Conservation (phyloP, 805 yeast genomes). For the Citeromyces matritensis region DNA sequence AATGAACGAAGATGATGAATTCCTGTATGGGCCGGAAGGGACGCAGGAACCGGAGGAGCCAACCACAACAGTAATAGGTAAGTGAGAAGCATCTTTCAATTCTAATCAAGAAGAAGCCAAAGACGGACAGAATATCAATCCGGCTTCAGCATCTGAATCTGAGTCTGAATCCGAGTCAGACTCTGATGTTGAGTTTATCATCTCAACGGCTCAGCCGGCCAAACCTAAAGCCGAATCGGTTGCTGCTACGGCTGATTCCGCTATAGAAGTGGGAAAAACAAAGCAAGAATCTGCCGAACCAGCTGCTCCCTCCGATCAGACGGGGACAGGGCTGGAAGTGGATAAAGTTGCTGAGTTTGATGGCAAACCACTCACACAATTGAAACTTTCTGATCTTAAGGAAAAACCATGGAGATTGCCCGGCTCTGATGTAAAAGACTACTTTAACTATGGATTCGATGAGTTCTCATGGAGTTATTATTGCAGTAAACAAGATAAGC, state of each 20-base stretch:
- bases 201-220: conserved; percentile 23
- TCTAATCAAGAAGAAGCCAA: conserved; percentile 8
- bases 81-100: conserved; percentile 5
- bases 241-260: conserved; percentile 5
- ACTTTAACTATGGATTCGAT: conserved; percentile 93
- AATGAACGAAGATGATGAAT: conserved; percentile 56
- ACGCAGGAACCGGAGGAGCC: conserved; percentile 10
- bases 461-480: conserved; percentile 94
- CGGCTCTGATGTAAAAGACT: conserved; percentile 89
- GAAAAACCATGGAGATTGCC: conserved; percentile 98
- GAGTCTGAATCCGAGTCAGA: conserved; percentile 30
- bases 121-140: conserved; percentile 6
- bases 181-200: conserved; percentile 70
- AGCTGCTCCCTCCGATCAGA: conserved; percentile 5
- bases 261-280: conserved; percentile 14
- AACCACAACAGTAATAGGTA: conserved; percentile 9
- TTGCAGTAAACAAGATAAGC: conserved; percentile 72
- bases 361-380: conserved; percentile 71
- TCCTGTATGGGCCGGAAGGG: conserved; percentile 43
- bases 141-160: conserved; percentile 26
- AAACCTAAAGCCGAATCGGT: conserved; percentile 8
- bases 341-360: conserved; percentile 59
- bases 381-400: conserved; percentile 66
- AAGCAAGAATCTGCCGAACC: conserved; percentile 7
- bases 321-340: conserved; percentile 32